Conservation (phyloP, 495 filamentous ascomycete genomes). For the Apodospora peruviana region DNA sequence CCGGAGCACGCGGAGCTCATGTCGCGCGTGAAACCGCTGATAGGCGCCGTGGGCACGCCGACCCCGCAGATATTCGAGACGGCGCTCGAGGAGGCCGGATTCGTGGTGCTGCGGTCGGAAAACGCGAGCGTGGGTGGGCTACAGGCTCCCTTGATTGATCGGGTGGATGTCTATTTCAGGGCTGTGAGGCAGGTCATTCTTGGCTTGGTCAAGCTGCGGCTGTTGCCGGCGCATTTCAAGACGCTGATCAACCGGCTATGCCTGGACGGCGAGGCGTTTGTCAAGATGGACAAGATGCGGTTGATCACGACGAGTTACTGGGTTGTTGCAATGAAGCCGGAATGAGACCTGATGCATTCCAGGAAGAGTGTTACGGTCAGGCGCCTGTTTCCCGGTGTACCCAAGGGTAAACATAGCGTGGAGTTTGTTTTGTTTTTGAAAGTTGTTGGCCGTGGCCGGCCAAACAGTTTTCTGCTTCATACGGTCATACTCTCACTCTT, state of each 20-base stretch:
- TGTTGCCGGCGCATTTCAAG: constrained; percentile 55
- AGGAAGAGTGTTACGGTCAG: no score
- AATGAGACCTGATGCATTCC: no score
- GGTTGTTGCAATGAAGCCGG: constrained; percentile 55
- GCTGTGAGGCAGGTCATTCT: constrained; percentile 50
- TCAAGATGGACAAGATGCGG: constrained; percentile 58
- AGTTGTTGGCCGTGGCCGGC: no score
- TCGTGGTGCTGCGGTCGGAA: constrained; percentile 47
- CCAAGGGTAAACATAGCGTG: no score
- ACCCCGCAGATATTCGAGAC: constrained; percentile 49
- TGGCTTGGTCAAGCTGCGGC: constrained; percentile 45
- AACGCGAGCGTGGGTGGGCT: constrained; percentile 55
- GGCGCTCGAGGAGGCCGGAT: constrained; percentile 48
- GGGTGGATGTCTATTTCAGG: constrained; percentile 56
- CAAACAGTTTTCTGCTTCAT: no score
- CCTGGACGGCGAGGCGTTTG: constrained; percentile 55
- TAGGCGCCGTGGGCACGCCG: constrained; percentile 58
- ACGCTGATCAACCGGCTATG: constrained; percentile 59
- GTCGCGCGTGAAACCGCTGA: constrained; percentile 57
- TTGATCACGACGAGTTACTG: constrained; percentile 57
- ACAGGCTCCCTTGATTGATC: constrained; percentile 56
- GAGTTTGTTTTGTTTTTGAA: no score
- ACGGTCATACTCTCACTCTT: no score
- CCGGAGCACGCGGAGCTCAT: constrained; percentile 52
- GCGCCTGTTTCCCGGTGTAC: no score